These are phyloP conservation scores for Bacidia rubella DNA, from an alignment of 495 filamentous ascomycete genomes.

Conservation along the genomic window DNA sequence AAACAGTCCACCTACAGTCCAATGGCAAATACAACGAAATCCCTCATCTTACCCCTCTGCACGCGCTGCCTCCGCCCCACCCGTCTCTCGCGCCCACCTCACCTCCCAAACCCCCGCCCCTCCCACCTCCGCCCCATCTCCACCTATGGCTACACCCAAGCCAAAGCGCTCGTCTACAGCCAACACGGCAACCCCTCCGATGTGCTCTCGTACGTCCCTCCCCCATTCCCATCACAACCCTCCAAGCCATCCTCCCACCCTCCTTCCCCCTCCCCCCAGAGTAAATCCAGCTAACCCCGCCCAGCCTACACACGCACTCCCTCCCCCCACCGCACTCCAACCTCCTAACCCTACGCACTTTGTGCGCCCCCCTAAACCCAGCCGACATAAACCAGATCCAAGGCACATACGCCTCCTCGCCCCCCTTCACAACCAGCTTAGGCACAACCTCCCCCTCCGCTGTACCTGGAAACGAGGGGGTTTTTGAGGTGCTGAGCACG, in stretches of 20 bases:
- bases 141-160: slow-evolving; percentile 94
- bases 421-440: slow-evolving; percentile 55
- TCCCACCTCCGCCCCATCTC: slow-evolving; percentile 35
- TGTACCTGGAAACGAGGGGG: slow-evolving; percentile 80
- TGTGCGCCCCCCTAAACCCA: slow-evolving; percentile 87
- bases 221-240: neutral
- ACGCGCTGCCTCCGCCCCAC: neutral
- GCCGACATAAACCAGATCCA: slow-evolving; percentile 96
- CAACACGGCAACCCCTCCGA: slow-evolving; percentile 74
- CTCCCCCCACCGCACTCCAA: slow-evolving; percentile 54
- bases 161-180: slow-evolving; percentile 77
- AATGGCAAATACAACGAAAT: neutral
- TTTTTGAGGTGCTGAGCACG: slow-evolving; percentile 53
- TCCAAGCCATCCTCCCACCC: neutral
- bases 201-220: slow-evolving; percentile 49
- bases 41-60: neutral
- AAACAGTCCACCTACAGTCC: too few relatives aligned
- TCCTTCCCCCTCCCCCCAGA: neutral
- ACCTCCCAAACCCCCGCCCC: neutral
- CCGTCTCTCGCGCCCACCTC: too few relatives aligned
- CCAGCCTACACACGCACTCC: slow-evolving; percentile 65
- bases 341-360: slow-evolving; percentile 56
- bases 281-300: neutral
- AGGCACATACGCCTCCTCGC: slow-evolving; percentile 88
- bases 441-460: slow-evolving; percentile 61